A percentile compares a stretch with the other conserved stretches of the same genome.
phyloP scores from a whole-genome alignment of 2,329 filamentous ascomycete genomes.

The Fusarium sp. region DNA sequence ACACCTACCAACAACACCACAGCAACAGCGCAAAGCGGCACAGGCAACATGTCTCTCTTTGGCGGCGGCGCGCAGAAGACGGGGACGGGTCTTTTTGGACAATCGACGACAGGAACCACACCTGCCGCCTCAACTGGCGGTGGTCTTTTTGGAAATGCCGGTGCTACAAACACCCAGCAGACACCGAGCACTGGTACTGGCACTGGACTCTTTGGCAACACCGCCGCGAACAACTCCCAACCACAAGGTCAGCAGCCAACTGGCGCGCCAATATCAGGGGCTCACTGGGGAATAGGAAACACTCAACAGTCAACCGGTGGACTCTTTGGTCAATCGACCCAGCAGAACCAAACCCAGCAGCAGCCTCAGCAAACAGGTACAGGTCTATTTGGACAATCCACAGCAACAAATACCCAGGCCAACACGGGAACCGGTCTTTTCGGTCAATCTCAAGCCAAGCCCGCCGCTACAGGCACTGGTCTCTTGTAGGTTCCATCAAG shows the following conservation, averaged over 20 bases:
- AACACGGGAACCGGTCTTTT: constrained; percentile 50
- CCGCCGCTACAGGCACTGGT: constrained; percentile 43
- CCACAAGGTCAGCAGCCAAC: constrained; percentile 41
- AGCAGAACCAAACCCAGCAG: constrained; percentile 32
- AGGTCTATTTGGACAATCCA: constrained; percentile 48
- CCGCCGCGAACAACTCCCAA: constrained; percentile 37
- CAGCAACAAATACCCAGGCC: constrained; percentile 33
- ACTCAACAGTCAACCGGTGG: constrained; percentile 36
- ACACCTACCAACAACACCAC: constrained; percentile 44
- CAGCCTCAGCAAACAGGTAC: constrained; percentile 43
- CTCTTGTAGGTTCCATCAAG: constrained; percentile 48
- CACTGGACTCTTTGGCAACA: constrained; percentile 50
- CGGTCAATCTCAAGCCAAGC: constrained; percentile 51
- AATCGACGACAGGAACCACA: constrained; percentile 40
- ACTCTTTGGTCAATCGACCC: constrained; percentile 45
- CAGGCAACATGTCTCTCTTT: constrained; percentile 50
- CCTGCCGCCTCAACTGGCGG: constrained; percentile 40
- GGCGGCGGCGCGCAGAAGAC: constrained; percentile 43
- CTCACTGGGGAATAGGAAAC: constrained; percentile 40
- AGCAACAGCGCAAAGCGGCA: constrained; percentile 39
- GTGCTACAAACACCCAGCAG: constrained; percentile 46
- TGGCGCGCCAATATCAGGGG: constrained; percentile 18
- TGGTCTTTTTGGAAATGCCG: constrained; percentile 50
- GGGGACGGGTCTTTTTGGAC: constrained; percentile 49
- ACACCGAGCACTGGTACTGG: constrained; percentile 38